Evolutionary conservation across 139 green algal species (phyloP).

Genomic region (Coelastrella sp.): DNA sequence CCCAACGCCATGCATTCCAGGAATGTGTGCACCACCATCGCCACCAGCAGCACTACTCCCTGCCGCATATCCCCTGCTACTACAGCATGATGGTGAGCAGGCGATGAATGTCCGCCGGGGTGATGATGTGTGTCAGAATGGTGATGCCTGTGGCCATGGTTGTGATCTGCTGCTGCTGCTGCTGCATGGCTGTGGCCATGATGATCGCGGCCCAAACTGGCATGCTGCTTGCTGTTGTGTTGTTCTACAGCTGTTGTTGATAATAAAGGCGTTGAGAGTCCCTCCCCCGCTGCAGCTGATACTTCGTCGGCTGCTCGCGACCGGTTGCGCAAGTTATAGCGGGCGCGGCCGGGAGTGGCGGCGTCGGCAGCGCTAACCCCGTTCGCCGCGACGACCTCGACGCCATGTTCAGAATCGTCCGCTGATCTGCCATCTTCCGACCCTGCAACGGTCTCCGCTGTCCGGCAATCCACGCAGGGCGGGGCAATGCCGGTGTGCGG

Average conservation of each 20-base stretch:
- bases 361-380: not conserved
- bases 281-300: not conserved
- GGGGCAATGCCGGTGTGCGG: conserved; percentile 38
- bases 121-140: not conserved
- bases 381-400: not conserved
- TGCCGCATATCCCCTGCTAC: conserved; percentile 42
- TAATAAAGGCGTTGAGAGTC: conserved; percentile 26
- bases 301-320: not conserved
- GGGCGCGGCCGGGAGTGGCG: not conserved
- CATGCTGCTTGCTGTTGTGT: not conserved
- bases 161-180: not conserved
- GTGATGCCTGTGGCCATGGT: not conserved
- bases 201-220: not conserved
- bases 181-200: not conserved
- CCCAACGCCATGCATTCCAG: conserved; percentile 67
- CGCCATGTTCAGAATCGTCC: not conserved
- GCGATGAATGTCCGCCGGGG: not conserved
- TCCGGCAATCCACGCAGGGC: conserved; percentile 19
- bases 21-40: conserved; percentile 62
- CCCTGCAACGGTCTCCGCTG: not conserved
- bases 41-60: conserved; percentile 60
- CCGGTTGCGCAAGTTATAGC: conserved; percentile 26
- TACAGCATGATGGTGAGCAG: conserved; percentile 33
- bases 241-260: not conserved
- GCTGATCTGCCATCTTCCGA: not conserved